phyloP scores from a whole-genome alignment of 805 yeast genomes.

The Candida montana region DNA sequence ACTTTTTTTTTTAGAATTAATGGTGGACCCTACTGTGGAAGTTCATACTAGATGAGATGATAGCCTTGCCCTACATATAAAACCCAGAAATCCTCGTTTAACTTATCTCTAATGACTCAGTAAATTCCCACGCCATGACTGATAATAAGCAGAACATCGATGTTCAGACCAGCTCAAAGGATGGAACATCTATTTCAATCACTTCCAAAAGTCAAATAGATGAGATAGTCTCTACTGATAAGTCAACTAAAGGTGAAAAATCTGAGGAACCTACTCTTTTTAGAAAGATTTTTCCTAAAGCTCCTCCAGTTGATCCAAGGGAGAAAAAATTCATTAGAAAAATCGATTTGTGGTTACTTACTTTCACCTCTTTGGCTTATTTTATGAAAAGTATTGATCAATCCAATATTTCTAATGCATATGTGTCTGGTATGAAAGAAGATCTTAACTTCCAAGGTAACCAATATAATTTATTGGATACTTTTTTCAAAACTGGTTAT shows the following conservation, averaged over 20 bases:
- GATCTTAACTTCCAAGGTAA: slow-evolving; percentile 26
- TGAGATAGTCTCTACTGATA: not conserved
- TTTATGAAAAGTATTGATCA: slow-evolving; percentile 43
- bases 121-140: no score
- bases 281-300: slow-evolving; percentile 5
- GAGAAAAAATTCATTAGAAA: slow-evolving; percentile 11
- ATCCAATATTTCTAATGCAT: slow-evolving; percentile 50
- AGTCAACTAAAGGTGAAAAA: not conserved
- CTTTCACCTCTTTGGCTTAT: slow-evolving; percentile 12
- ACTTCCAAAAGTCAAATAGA: not conserved
- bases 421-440: slow-evolving; percentile 44
- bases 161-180: not conserved
- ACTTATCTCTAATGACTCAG: no score
- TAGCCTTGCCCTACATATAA: no score
- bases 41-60: no score
- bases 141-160: not conserved
- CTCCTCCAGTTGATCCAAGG: slow-evolving; percentile 3
- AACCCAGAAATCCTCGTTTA: no score
- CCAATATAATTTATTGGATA: slow-evolving; percentile 35
- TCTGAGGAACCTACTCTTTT: not conserved
- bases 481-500: slow-evolving; percentile 56
- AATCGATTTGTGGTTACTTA: slow-evolving; percentile 10
- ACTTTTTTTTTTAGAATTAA: no score
- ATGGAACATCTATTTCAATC: not conserved
- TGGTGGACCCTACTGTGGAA: no score